A percentile compares a stretch with the other conserved stretches of the same genome.
Conservation (phyloP, 1,139 yeast genomes). For the Sugiyamaella neomexicana region DNA sequence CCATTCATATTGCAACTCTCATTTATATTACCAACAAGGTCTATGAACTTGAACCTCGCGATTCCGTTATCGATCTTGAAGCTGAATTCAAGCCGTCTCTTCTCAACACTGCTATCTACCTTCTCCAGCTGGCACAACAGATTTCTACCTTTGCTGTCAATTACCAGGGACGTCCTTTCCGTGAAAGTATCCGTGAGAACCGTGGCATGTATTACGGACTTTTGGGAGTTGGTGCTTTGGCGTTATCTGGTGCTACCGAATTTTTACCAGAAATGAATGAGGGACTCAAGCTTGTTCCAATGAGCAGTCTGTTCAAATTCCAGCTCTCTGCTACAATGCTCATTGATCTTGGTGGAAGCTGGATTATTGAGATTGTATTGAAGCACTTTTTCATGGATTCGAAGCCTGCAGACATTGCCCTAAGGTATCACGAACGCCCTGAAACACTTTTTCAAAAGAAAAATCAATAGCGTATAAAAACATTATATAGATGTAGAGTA, state of each 20-base stretch:
- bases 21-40: constrained; percentile 81
- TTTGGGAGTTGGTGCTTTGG: constrained; percentile 84
- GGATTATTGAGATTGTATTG: constrained; percentile 75
- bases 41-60: constrained; percentile 87
- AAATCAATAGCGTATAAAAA: constrained; percentile 28
- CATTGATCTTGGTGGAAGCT: constrained; percentile 73
- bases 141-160: constrained; percentile 97
- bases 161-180: constrained; percentile 96
- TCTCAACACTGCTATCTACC: constrained; percentile 92
- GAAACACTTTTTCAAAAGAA: constrained; percentile 36
- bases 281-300: constrained; percentile 87
- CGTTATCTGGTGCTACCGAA: constrained; percentile 91
- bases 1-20: constrained; percentile 81
- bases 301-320: constrained; percentile 70
- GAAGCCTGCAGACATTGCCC: constrained; percentile 88
- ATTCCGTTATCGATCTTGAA: constrained; percentile 83
- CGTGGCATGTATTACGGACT: constrained; percentile 97
- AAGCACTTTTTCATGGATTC: constrained; percentile 88
- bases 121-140: constrained; percentile 92
- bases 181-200: constrained; percentile 85
- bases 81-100: constrained; percentile 85
- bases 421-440: constrained; percentile 38
- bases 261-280: constrained; percentile 92
- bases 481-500: constrained; percentile 10
- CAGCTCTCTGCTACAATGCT: constrained; percentile 73